A percentile compares a stretch with the other conserved stretches of the same genome.
Evolutionary conservation across 2,329 filamentous ascomycete genomes (phyloP).

Genomic region (Ophidiomyces ophidiicola): DNA sequence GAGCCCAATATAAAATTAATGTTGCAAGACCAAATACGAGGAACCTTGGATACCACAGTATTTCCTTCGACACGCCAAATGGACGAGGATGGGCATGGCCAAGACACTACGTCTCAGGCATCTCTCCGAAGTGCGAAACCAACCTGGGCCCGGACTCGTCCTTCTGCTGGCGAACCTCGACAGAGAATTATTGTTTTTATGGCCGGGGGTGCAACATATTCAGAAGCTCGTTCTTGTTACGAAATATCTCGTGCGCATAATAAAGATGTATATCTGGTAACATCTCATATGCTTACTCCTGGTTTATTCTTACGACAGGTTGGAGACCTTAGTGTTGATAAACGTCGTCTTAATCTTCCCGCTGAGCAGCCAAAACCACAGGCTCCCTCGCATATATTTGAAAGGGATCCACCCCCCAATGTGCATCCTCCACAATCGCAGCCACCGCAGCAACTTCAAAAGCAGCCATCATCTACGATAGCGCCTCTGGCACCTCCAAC

Average conservation of each 20-base stretch:
- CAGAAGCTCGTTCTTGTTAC: constrained; percentile 80
- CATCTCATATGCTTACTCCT: constrained; percentile 86
- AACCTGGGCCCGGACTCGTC: constrained; percentile 80
- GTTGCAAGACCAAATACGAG: constrained; percentile 60
- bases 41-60: constrained; percentile 50
- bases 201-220: constrained; percentile 89
- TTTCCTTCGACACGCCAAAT: constrained; percentile 65
- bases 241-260: constrained; percentile 61
- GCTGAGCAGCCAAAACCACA: constrained; percentile 66
- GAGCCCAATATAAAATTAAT: constrained; percentile 71
- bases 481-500: constrained; percentile 18
- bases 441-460: constrained; percentile 18
- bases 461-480: constrained; percentile 35
- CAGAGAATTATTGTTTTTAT: constrained; percentile 90
- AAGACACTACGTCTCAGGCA: constrained; percentile 48
- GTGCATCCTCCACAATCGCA: no score
- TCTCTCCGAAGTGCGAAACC: constrained; percentile 86
- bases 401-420: constrained; percentile 50
- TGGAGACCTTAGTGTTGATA: constrained; percentile 63
- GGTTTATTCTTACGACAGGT: constrained; percentile 71
- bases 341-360: constrained; percentile 65
- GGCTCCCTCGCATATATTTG: constrained; percentile 75
- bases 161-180: constrained; percentile 62
- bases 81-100: constrained; percentile 31
- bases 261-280: constrained; percentile 76